Percentiles rank a stretch among this genome's conserved stretches.
Conservation (phyloP, 2,329 filamentous ascomycete species). For the Claviceps monticola region DNA sequence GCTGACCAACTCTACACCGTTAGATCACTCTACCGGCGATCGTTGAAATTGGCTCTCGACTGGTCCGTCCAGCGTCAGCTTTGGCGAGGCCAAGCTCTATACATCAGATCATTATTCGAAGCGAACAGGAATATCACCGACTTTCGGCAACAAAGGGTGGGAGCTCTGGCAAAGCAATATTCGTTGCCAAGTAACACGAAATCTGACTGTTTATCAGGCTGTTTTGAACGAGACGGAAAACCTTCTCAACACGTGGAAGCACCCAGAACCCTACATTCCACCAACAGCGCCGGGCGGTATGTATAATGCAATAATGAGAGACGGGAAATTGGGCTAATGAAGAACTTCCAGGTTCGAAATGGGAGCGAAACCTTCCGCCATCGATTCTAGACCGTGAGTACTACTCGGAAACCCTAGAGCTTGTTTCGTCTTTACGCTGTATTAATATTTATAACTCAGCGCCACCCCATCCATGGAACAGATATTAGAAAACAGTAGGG, state of each 20-base stretch:
- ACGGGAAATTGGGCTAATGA: conserved; percentile 6
- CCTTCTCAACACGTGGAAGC: conserved; percentile 86
- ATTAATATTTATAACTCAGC: conserved; percentile 8
- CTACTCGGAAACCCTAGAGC: neutral
- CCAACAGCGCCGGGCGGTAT: conserved; percentile 88
- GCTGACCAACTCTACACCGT: neutral
- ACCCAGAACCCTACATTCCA: conserved; percentile 81
- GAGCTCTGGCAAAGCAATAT: conserved; percentile 10
- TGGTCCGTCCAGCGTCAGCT: conserved; percentile 88
- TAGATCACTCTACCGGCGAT: conserved; percentile 76
- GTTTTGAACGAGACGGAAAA: conserved; percentile 80
- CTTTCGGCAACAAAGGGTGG: conserved; percentile 73
- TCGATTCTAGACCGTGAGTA: conserved; percentile 69
- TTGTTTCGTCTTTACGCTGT: too few relatives aligned
- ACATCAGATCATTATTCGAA: conserved; percentile 91
- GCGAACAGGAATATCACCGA: conserved; percentile 77
- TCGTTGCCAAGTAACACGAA: neutral
- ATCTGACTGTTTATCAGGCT: conserved; percentile 37
- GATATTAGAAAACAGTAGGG: neutral
- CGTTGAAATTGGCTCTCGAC: conserved; percentile 83
- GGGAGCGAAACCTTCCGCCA: conserved; percentile 78
- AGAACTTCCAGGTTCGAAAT: conserved; percentile 63
- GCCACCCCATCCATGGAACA: conserved; percentile 11
- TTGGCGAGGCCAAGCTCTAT: conserved; percentile 92
- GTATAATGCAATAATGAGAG: conserved; percentile 11